Base-by-base conservation (phyloP, 2,329 filamentous ascomycete species). In the Alternaria incomplexa region DNA sequence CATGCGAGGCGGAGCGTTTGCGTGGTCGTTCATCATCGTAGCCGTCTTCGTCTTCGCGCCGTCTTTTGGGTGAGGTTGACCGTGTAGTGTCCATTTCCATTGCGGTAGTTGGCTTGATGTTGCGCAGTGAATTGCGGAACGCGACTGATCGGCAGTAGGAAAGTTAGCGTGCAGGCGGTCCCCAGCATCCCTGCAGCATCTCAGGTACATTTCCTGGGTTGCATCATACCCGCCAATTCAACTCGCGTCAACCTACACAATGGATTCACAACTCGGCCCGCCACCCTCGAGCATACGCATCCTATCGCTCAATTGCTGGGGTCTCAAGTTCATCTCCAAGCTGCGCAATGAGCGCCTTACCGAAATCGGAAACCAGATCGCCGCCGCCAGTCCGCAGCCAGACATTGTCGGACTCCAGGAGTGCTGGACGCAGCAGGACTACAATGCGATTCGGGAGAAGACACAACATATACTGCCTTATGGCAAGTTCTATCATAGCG, bases 301-400 rank as follows among this genome's bases (percentile, higher is more conserved):
- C 70, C 83, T 97, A 68, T 96, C 93, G 5, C 88, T 97, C 79
- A 99, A 99, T 82, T 97, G 93, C 88, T 98, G 96, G 95, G 96
- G 96, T 55, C 89, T 98, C 65, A 95, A 96, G 75, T 93, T 89
- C 82, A 86, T 98, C 74, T 90, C 94, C 55, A 90, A 90, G 69
- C 87, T 92, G 70, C 92, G 94, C 69, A 84, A 87, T 68, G 90
- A 91, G 72, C 92, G 96, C 46, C 87, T 98, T 54, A 81, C 86
- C 28, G 92, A 97, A 79, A 97, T 98, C 74, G 95, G 93, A 57
- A 89, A 87, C 67, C 91, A 91, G 67, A 87, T 98, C 66, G 91
- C 93, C 67, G 80, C 84, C 45, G 85, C 88, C 61, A 82, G 86
- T 17, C 92, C 92, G 1, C 78, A 86, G 10, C 93, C 94, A 26